A percentile compares a stretch with the other conserved stretches of the same genome.
Conservation (phyloP, 2,329 filamentous ascomycete genomes). For the Colletotrichum gloeosporioides region DNA sequence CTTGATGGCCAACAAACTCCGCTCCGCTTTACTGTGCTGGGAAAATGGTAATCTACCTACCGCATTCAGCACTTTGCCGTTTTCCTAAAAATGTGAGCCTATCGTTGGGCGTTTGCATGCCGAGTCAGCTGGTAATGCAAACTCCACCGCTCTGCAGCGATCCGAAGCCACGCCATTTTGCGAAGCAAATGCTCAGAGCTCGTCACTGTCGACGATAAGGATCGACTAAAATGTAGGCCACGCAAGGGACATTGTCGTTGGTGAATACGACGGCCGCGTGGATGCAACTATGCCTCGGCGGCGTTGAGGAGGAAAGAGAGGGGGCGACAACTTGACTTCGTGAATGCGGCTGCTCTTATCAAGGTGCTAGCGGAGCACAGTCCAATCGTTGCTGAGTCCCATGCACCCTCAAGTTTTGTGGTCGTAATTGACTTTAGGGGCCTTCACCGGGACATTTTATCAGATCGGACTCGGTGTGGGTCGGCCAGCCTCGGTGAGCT, state of each 20-base stretch:
- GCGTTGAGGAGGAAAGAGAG: background rate
- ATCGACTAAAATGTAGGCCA: background rate
- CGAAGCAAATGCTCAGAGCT: conserved; percentile 10
- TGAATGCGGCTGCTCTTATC: background rate
- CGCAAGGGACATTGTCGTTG: background rate
- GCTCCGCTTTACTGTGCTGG: background rate
- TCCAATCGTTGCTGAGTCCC: background rate
- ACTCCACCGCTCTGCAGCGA: background rate
- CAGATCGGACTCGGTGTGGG: background rate
- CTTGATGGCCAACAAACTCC: background rate
- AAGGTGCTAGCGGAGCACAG: background rate
- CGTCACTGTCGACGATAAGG: background rate
- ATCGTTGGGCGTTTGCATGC: background rate
- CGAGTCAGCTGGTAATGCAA: background rate
- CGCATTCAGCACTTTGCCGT: background rate
- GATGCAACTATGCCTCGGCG: background rate
- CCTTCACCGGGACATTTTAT: background rate
- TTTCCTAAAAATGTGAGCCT: background rate
- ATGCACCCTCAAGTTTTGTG: background rate
- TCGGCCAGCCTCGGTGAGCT: background rate
- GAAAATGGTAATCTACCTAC: background rate
- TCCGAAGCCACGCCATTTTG: background rate
- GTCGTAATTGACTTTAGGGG: background rate
- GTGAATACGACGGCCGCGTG: background rate
- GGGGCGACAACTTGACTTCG: background rate